Conservation (phyloP, 495 filamentous ascomycete genomes). For the Usnea hakonensis region DNA sequence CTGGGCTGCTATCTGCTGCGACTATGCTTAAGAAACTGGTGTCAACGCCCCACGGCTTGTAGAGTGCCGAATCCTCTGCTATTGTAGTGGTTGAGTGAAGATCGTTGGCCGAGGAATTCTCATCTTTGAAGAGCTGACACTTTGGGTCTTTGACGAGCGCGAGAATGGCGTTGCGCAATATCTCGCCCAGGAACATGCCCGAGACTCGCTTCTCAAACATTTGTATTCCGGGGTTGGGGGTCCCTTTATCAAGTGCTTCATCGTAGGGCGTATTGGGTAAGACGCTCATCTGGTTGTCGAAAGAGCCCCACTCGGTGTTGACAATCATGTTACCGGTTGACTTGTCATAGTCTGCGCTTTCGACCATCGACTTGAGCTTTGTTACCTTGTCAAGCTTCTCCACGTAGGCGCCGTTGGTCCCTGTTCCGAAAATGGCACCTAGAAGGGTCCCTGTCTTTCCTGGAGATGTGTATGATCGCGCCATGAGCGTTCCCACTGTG, state of each 20-base stretch:
- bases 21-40: constrained; percentile 77
- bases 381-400: constrained; percentile 44
- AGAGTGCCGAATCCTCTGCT: constrained; percentile 55
- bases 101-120: constrained; percentile 55
- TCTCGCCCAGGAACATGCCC: constrained; percentile 97
- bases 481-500: constrained; percentile 95
- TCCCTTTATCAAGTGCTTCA: constrained; percentile 63
- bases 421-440: constrained; percentile 66
- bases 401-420: constrained; percentile 36
- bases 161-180: constrained; percentile 69
- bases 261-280: constrained; percentile 85
- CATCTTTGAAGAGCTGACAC: constrained; percentile 61
- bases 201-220: constrained; percentile 99
- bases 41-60: constrained; percentile 80
- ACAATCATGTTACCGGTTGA: constrained; percentile 91
- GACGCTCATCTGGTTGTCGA: constrained; percentile 85
- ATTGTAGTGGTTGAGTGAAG: constrained; percentile 60
- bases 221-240: constrained; percentile 88
- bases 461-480: constrained; percentile 86
- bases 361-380: constrained; percentile 39
- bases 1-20: constrained; percentile 60
- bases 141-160: constrained; percentile 54
- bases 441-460: constrained; percentile 80
- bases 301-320: constrained; percentile 98
- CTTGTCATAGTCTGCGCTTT: constrained; percentile 57